These are phyloP conservation scores for Pseudogymnoascus sp. DNA, from an alignment of 2,329 filamentous ascomycete genomes.

Conservation along the genomic window DNA sequence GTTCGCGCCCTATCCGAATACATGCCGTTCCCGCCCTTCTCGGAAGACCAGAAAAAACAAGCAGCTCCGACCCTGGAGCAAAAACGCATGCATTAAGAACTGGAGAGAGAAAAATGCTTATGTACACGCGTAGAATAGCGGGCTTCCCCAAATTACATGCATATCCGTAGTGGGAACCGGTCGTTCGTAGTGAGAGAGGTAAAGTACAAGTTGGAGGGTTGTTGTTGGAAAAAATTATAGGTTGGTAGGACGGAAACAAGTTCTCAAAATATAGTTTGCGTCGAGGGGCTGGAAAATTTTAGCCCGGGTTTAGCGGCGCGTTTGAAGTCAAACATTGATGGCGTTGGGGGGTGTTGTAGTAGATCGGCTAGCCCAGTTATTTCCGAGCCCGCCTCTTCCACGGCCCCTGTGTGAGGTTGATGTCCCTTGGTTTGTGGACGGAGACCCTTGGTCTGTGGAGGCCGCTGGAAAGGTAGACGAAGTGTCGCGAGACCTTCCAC, in stretches of 20 bases:
- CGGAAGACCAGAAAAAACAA: conserved; percentile 3
- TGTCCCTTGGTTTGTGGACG: conserved; percentile 18
- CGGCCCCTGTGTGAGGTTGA: conserved; percentile 17
- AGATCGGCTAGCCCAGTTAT: conserved; percentile 5
- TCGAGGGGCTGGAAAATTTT: not conserved
- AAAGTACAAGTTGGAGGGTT: conserved; percentile 5
- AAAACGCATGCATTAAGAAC: conserved; percentile 7
- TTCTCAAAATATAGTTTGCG: conserved; percentile 6
- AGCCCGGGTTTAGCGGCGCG: not conserved
- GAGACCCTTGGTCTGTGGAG: conserved; percentile 17
- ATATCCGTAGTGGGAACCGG: conserved; percentile 2
- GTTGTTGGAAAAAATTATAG: conserved; percentile 7
- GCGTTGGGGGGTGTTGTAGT: not conserved
- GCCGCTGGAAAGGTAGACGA: conserved; percentile 21
- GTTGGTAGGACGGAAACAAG: conserved; percentile 1
- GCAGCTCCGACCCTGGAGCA: not conserved
- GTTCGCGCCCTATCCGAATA: not conserved
- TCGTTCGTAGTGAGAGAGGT: conserved; percentile 5
- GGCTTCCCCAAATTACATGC: conserved; percentile 8
- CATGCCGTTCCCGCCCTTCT: not conserved
- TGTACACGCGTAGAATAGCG: conserved; percentile 6
- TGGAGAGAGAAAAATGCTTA: not conserved
- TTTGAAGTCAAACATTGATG: conserved; percentile 7
- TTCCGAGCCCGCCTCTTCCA: conserved; percentile 19
- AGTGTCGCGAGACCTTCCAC: conserved; percentile 23